phyloP scores from a whole-genome alignment of 2,329 filamentous ascomycete genomes.

The Dothideomycetes sp. region DNA sequence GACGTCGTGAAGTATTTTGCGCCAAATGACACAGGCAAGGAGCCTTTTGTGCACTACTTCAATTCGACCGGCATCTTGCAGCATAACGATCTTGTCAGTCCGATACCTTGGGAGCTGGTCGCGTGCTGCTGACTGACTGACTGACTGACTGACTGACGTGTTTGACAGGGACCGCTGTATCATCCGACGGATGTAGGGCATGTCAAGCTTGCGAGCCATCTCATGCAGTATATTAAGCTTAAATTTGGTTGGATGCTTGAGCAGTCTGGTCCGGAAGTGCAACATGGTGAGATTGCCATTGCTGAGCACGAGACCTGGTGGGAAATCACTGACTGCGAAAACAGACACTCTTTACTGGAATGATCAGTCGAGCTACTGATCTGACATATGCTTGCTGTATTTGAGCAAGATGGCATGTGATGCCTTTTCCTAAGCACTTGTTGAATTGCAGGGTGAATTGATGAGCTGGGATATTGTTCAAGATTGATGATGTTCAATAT shows the following conservation, averaged over 20 bases:
- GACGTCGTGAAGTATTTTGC: constrained; percentile 36
- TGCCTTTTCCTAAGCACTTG: too few relatives aligned
- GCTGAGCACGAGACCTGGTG: constrained; percentile 14
- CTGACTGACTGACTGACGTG: neutral
- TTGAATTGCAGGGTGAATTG: too few relatives aligned
- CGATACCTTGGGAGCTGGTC: too few relatives aligned
- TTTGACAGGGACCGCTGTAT: constrained; percentile 33
- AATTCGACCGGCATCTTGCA: constrained; percentile 50
- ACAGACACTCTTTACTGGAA: constrained; percentile 11
- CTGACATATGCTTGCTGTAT: too few relatives aligned
- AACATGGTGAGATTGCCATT: constrained; percentile 21
- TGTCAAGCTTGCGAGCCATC: constrained; percentile 49
- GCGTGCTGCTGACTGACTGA: too few relatives aligned
- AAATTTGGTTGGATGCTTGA: constrained; percentile 47
- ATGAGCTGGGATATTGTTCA: too few relatives aligned
- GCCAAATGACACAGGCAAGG: too few relatives aligned
- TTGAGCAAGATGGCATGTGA: too few relatives aligned
- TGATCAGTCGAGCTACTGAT: too few relatives aligned
- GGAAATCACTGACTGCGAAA: neutral
- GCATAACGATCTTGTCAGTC: constrained; percentile 43
- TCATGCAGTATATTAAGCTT: constrained; percentile 46
- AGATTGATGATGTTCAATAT: too few relatives aligned
- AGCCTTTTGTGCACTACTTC: constrained; percentile 47
- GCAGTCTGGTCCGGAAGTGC: constrained; percentile 43
- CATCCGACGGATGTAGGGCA: constrained; percentile 53